phyloP scores from a whole-genome alignment of 257 asterid species.

The Parsonsia alboflavescens region DNA sequence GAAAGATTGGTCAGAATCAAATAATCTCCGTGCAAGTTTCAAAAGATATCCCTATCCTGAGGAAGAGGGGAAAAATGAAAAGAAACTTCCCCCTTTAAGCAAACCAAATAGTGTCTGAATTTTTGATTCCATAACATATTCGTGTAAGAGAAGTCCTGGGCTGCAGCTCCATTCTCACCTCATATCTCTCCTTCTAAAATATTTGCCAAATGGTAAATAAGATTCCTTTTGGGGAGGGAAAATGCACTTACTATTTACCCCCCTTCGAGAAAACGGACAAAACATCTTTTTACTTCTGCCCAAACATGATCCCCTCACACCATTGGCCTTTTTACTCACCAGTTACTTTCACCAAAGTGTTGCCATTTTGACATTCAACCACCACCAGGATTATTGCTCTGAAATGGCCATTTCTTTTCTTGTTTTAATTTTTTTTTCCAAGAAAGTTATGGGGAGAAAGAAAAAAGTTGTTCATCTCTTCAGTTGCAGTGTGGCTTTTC shows the following conservation, averaged over 20 bases:
- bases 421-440: not conserved
- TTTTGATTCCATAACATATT: slow-evolving; percentile 6
- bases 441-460: not conserved
- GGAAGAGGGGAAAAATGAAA: not conserved
- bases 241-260: not conserved
- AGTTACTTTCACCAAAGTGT: not conserved
- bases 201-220: slow-evolving; percentile 4
- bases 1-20: not conserved
- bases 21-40: not conserved
- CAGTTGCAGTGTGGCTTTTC: not conserved
- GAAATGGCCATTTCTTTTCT: not conserved
- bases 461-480: too few species aligned
- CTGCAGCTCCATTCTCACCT: too few species aligned
- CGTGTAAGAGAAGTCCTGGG: not conserved
- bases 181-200: not conserved
- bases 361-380: not conserved
- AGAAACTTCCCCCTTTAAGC: slow-evolving; percentile 6
- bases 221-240: not conserved
- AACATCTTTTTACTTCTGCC: not conserved
- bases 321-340: not conserved
- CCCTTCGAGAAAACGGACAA: not conserved
- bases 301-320: too few species aligned
- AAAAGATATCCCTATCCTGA: slow-evolving; percentile 3
- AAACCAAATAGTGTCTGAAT: not conserved
- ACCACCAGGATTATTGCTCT: not conserved